Conservation (phyloP, 768 basidiomycete species). For the Russula foetens region DNA sequence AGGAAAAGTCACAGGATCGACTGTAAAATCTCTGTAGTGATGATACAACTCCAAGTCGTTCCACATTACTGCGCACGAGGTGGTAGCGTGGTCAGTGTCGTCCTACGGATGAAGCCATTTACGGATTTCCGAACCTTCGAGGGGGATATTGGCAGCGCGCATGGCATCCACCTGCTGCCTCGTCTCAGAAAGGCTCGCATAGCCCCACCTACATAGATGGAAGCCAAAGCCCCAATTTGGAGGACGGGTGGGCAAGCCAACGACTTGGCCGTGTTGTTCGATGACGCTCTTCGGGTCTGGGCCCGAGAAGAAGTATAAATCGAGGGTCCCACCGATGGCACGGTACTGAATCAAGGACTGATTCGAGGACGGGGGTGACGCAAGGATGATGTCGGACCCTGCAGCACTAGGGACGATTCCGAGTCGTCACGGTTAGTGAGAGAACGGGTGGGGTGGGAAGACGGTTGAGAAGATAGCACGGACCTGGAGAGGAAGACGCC, state of each 20-base stretch:
- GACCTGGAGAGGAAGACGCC: conserved; percentile 71
- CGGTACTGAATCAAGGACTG: conserved; percentile 65
- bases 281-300: conserved; percentile 48
- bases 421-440: background rate
- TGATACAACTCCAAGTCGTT: conserved; percentile 73
- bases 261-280: conserved; percentile 59
- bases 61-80: conserved; percentile 52
- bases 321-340: conserved; percentile 63
- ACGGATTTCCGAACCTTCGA: conserved; percentile 44
- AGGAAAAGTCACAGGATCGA: conserved; percentile 58
- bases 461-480: background rate
- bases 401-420: conserved; percentile 38
- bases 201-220: conserved; percentile 62
- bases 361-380: conserved; percentile 46
- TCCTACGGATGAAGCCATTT: background rate
- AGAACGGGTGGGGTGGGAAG: too few species aligned
- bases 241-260: conserved; percentile 64
- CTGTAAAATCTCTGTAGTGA: conserved; percentile 59
- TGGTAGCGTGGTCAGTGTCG: background rate
- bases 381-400: conserved; percentile 63
- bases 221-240: conserved; percentile 75
- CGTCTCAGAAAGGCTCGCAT: conserved; percentile 46
- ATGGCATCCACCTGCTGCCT: conserved; percentile 45
- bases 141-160: conserved; percentile 65
- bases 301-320: conserved; percentile 68